Base-by-base conservation (phyloP, 495 filamentous ascomycete species). In the Bombardia bombarda region DNA sequence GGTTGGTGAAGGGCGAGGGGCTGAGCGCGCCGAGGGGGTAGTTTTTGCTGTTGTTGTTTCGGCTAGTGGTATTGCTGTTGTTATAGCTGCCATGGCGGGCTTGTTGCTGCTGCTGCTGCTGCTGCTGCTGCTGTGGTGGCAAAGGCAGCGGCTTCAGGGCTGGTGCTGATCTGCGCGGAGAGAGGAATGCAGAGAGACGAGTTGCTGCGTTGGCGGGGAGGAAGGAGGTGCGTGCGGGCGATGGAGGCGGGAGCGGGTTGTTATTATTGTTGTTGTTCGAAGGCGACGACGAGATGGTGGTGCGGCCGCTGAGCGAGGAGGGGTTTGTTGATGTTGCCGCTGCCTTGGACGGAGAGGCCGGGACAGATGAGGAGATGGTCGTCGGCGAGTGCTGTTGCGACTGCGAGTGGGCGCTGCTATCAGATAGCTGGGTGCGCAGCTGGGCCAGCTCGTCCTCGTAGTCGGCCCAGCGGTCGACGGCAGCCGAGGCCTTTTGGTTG, bases 371-470 rank as follows among this genome's bases (percentile, higher is more conserved):
- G n/a, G 35, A n/a, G 19, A 36, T 14, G 17, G 36, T 32, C 14
- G 20, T 3, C 20, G 44, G n/a, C 14, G 18, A 8, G 26, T 8
- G 33, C 28, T 16, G 35, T 7, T 3, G 35, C 20, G 20, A 3
- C 6, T 17, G 32, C 14, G 32, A n/a, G n/a, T n/a, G 42, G 13
- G 24, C 21, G 42, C 21, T 13, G 33, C 16, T 33, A 23, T n/a
- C n/a, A n/a, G n/a, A n/a, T n/a, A 49, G 57, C 40, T 65, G 70
- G 48, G 75, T 58, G 51, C 80, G 79, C 40, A 89, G 72, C 24
- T 72, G 72, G 45, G 74, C 75, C 7, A 95, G 65, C 64, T 95
- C 87, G 60, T 93, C 86, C 74, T 98, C 92, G 74, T 95, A 95
- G 68, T 95, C 86, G 56, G 88, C 85, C 63, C 88, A 80, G 69